A percentile compares a stretch with the other conserved stretches of the same genome.
Evolutionary conservation across 2,329 filamentous ascomycete species (phyloP).

Genomic region (Emydomyces testavorans): DNA sequence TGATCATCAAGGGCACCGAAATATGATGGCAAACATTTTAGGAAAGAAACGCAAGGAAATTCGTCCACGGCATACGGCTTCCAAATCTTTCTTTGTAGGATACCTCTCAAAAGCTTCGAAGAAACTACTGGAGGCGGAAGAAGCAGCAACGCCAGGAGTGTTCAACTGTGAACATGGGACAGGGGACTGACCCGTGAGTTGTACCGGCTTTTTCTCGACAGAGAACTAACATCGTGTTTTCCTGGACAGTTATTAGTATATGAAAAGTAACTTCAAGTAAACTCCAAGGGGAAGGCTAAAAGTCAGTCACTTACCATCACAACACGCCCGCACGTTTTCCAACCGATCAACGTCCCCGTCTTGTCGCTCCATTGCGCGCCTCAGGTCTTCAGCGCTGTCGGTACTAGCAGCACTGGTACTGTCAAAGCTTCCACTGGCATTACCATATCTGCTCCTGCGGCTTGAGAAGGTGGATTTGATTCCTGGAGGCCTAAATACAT

Average conservation of each 20-base stretch:
- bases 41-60: conserved; percentile 15
- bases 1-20: conserved; percentile 8
- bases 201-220: conserved; percentile 33
- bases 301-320: conserved; percentile 63
- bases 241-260: conserved; percentile 35
- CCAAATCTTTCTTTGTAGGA: conserved; percentile 4
- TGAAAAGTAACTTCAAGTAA: conserved; percentile 18
- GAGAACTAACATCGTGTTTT: conserved; percentile 56
- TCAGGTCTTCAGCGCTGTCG: conserved; percentile 72
- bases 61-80: conserved; percentile 15
- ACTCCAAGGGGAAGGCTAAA: neutral
- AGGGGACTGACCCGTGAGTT: conserved; percentile 31
- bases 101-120: neutral
- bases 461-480: conserved; percentile 43
- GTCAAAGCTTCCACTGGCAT: conserved; percentile 29
- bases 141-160: neutral
- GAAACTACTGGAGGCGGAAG: neutral
- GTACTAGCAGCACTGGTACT: conserved; percentile 37
- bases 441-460: conserved; percentile 33
- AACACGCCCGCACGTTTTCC: conserved; percentile 94
- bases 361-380: conserved; percentile 59
- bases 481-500: conserved; percentile 37
- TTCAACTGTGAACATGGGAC: conserved; percentile 28
- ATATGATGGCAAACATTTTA: conserved; percentile 5
- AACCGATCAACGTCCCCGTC: conserved; percentile 61